Base-by-base conservation (phyloP, 495 filamentous ascomycete genomes). In the Podospora anserina region DNA sequence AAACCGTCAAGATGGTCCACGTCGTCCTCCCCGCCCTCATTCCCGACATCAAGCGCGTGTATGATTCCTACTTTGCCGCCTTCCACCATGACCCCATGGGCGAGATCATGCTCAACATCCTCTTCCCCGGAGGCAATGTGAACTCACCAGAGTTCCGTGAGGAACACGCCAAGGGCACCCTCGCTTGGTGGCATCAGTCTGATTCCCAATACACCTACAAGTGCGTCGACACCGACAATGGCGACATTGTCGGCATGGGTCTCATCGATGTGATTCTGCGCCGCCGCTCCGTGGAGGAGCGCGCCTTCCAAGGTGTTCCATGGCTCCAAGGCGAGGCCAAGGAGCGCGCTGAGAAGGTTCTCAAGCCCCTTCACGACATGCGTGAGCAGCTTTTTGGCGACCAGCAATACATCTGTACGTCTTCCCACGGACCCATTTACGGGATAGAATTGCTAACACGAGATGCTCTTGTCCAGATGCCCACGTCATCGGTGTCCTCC, bases 61-160 rank as follows among this genome's bases (percentile, higher is more conserved):
- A 81, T 63, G 73, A 79, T 63, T 62, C 69, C 65, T 81, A 78
- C 69, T 81, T 81, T 58, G 61, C 68, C 39, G 76, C 78, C n/a
- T 81, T 81, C 68, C 68, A 71, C 23, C 65, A 67, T 56, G 72
- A 77, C 53, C 23, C 66, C 9, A 75, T 79, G 69, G 75, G 70
- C 55, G 64, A 68, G 30, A 62, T 78, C 32, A 75, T 81, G 67
- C 69, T 79, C 19, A 61, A 76, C 23, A 64, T 78, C 64, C 76
- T 81, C 44, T 78, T 79, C 67, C 77, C 75, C 13, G 64, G 60
- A 56, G 72, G 68, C 16, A 32, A 53, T 27, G 70, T 70, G 70
- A 61, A 64, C 58, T 60, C 69, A 18, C 56, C 70, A 16, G 69
- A 77, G 61, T 76, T 80, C 72, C 75, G 72, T 61, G 68, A 70